phyloP scores from a whole-genome alignment of 2,329 filamentous ascomycete species.

The Hirsutella thompsonii region DNA sequence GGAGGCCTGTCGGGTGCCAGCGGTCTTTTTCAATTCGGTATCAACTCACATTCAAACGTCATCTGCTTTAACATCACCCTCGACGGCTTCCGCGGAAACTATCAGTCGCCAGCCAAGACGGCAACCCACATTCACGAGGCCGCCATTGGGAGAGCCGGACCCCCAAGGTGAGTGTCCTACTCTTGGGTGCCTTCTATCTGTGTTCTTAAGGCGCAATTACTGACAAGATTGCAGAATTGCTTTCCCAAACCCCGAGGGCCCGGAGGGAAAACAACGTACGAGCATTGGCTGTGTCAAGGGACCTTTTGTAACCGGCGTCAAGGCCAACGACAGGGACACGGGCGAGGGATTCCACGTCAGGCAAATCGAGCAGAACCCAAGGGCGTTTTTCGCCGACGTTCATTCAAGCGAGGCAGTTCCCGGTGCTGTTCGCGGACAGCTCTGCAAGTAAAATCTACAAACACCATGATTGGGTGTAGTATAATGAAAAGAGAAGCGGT shows the following conservation, averaged over 20 bases:
- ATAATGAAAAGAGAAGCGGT: background rate
- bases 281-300: conserved; percentile 27
- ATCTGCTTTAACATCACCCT: conserved; percentile 41
- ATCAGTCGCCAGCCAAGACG: conserved; percentile 34
- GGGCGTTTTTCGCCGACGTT: conserved; percentile 37
- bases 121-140: conserved; percentile 44
- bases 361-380: conserved; percentile 36
- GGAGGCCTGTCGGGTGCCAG: conserved; percentile 29
- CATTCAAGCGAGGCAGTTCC: conserved; percentile 34
- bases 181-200: background rate
- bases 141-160: conserved; percentile 28
- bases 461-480: background rate
- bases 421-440: conserved; percentile 39
- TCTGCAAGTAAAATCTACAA: conserved; percentile 9
- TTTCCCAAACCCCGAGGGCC: conserved; percentile 32
- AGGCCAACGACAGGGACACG: conserved; percentile 15
- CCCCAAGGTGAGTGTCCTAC: conserved; percentile 25
- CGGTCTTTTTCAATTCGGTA: conserved; percentile 37
- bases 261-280: conserved; percentile 18
- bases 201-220: background rate
- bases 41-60: conserved; percentile 31
- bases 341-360: conserved; percentile 31
- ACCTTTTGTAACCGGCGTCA: conserved; percentile 21
- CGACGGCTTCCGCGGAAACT: too few species aligned
- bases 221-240: conserved; percentile 20